Percentiles rank a stretch among this genome's conserved stretches.
phyloP scores from a whole-genome alignment of 257 asterid species.

The Nicotiana tabacum region DNA sequence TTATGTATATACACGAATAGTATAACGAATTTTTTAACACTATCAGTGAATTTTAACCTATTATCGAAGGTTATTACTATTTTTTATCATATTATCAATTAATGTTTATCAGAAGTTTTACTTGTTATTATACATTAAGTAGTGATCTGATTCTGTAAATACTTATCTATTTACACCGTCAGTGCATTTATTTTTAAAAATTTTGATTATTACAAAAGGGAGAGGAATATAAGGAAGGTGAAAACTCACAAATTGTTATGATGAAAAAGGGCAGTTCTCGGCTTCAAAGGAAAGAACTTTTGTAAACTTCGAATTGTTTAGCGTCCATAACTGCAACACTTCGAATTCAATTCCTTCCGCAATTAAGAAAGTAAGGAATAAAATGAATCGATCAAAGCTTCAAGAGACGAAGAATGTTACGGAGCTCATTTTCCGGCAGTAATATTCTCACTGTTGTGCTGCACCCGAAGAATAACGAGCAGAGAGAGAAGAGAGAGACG shows the following conservation, averaged over 20 bases:
- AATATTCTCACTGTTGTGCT: background rate
- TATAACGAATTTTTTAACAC: too few relatives aligned
- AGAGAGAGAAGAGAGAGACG: background rate
- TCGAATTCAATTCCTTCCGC: background rate
- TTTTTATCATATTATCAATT: too few relatives aligned
- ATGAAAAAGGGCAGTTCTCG: background rate
- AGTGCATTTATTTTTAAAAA: too few relatives aligned
- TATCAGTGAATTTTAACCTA: too few relatives aligned
- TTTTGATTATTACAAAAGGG: background rate
- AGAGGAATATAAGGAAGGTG: background rate
- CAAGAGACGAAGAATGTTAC: conserved; percentile 9
- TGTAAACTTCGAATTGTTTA: conserved; percentile 47
- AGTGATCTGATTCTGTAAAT: too few relatives aligned
- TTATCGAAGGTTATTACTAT: too few relatives aligned
- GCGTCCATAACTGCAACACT: conserved; percentile 47
- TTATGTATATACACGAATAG: too few relatives aligned
- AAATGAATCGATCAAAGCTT: background rate
- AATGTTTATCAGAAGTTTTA: too few relatives aligned
- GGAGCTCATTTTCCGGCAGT: background rate
- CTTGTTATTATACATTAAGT: too few relatives aligned
- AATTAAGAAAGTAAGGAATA: background rate
- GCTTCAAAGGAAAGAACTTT: conserved; percentile 37
- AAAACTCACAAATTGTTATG: background rate
- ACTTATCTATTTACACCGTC: too few relatives aligned
- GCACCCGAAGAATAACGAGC: background rate